Conservation (phyloP, 352 stramenopile species). For the Phytophthora sansomeana region DNA sequence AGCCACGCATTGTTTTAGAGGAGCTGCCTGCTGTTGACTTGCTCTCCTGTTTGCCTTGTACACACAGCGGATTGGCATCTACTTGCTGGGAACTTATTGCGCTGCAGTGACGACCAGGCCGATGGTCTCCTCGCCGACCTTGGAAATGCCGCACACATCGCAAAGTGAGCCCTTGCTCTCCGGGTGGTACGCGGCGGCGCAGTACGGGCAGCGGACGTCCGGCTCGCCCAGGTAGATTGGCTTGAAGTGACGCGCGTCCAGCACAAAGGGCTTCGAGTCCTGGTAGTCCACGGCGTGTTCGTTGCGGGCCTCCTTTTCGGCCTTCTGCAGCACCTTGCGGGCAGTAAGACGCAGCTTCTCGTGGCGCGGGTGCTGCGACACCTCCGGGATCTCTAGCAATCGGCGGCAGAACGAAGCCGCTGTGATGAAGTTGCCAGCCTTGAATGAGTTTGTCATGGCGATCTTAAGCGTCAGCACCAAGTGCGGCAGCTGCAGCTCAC, state of each 20-base stretch:
- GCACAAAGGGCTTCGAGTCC: slow-evolving; percentile 95
- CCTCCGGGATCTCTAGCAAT: slow-evolving; percentile 98
- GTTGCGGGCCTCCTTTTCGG: slow-evolving; percentile 98
- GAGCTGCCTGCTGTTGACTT: neutral
- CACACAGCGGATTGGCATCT: slow-evolving; percentile 8
- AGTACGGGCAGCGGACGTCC: slow-evolving; percentile 97
- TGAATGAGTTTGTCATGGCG: slow-evolving; percentile 99
- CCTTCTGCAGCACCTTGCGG: slow-evolving; percentile 98
- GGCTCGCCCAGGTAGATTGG: slow-evolving; percentile 95
- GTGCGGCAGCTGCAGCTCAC: slow-evolving; percentile 98
- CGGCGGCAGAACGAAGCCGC: slow-evolving; percentile 98
- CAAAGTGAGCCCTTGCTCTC: slow-evolving; percentile 93
- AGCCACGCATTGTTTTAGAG: slow-evolving; percentile 28
- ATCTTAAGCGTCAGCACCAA: slow-evolving; percentile 98
- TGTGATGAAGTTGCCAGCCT: slow-evolving; percentile 99
- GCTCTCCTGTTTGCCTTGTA: neutral
- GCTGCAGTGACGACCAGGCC: slow-evolving; percentile 91
- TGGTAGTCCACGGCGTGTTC: slow-evolving; percentile 98
- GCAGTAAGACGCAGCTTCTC: slow-evolving; percentile 96
- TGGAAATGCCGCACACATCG: slow-evolving; percentile 93
- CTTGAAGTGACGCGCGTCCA: slow-evolving; percentile 95
- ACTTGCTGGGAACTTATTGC: slow-evolving; percentile 38
- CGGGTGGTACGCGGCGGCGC: slow-evolving; percentile 90
- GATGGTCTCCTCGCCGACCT: slow-evolving; percentile 96
- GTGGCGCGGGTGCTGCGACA: slow-evolving; percentile 87